Evolutionary conservation across 306 rosid genomes (phyloP), one percentile per base, ranked within the genome.

Genomic region (Begonia masoniana): DNA sequence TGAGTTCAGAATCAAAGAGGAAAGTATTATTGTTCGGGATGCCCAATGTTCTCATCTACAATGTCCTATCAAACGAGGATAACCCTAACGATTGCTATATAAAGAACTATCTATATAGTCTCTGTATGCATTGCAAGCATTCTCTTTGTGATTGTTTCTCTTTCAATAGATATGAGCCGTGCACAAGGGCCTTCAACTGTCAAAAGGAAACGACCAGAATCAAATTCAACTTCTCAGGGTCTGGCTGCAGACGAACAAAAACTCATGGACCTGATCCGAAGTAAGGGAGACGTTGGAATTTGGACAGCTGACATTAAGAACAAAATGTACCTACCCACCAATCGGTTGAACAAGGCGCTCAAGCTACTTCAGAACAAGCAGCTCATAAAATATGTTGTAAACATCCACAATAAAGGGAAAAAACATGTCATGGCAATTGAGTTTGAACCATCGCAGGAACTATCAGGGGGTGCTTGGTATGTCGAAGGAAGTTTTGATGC

Each of bases 391-490:
- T 80, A 82, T 57, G 88, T 82, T 51, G 74, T 62, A n/a, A 78
- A 73, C 56, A 66, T 82, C 59, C 82, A 76, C 51, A 75, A 71
- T 62, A 88, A 74, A 71, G 80, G 77, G 41, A 79, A 64, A 62
- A 84, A 84, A 72, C 85, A 73, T 81, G 82, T 71, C 61, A 68
- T 88, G 77, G 88, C 88, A 6, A 17, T 68, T 10, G 88, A 84
- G 36, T 84, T 88, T 50, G 79, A 77, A 65, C 97, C 93, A 2
- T 71, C 93, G 0, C 64, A 70, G 69, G 95, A 82, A 49, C 61
- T 82, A 63, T 77, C 82, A 0, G 93, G 95, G 19, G 89, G 95
- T 39, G 75, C 61, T 51, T 84, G 92, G 85, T 84, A 88, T 41
- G 65, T 2, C 4, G 73, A 78, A 0, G 95, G 93, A 14, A 67